Conservation (phyloP, 495 filamentous ascomycete genomes). For the Daldinia caldariorum region DNA sequence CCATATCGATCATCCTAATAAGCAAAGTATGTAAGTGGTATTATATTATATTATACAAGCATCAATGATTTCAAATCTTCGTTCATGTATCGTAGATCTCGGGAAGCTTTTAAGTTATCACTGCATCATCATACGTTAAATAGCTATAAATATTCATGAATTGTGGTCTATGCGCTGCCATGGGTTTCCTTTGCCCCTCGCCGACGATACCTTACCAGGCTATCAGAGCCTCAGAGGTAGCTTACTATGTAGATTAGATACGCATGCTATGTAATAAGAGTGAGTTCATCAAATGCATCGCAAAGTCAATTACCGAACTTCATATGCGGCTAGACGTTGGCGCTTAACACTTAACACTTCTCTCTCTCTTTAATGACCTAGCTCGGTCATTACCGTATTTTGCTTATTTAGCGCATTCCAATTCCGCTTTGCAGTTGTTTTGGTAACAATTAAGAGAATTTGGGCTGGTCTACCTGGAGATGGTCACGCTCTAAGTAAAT, state of each 20-base stretch:
- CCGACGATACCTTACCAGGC: background rate
- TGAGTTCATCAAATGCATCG: background rate
- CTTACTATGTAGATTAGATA: background rate
- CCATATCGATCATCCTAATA: too few species aligned
- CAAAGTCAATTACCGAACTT: background rate
- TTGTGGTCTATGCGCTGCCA: conserved; percentile 1
- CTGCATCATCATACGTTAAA: background rate
- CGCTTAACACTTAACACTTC: background rate
- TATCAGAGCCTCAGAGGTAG: too few species aligned
- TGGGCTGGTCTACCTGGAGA: conserved; percentile 41
- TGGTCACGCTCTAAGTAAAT: conserved; percentile 47
- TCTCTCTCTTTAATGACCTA: background rate
- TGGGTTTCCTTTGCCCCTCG: background rate
- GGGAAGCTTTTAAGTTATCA: background rate
- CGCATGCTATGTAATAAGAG: too few species aligned
- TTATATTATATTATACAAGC: background rate
- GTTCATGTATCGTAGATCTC: conserved; percentile 1
- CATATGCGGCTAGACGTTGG: background rate
- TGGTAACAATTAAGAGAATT: conserved; percentile 23
- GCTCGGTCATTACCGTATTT: background rate
- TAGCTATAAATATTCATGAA: conserved; percentile 7
- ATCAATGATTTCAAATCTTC: background rate
- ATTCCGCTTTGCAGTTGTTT: conserved; percentile 29
- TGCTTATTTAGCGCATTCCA: conserved; percentile 29
- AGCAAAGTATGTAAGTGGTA: too few species aligned